Evolutionary conservation across 179 eudicot genomes (phyloP), one percentile per base, ranked within the genome.

Genomic region (Corrigiola litoralis): DNA sequence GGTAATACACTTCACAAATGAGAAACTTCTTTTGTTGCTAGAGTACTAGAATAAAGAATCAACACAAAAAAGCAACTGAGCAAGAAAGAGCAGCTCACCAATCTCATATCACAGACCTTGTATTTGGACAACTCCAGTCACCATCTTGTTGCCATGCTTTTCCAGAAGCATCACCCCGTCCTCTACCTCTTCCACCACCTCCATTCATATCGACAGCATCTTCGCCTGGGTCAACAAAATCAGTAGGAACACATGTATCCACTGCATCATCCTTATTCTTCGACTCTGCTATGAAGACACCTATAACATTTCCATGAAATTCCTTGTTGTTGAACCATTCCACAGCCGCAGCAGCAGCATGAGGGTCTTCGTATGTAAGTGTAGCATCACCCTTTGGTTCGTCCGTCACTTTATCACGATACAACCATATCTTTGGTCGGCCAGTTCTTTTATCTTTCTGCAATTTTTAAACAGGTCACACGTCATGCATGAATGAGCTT

Each of bases 331-430:
- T 86, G 77, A 94, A 94, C 99, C 99, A 94, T 56, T 90, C 97
- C 67, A 94, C 96, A 65, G 97, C 97, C 74, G 97, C 97, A 23
- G 70, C 68, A 50, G 97, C 99, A 76, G 99, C 99, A 86, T 90
- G 89, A 40, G 96, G 99, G 79, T 90, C 99, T 77, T 94, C 99
- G 70, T 90, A 94, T 2, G 99, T 94, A 47, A 94, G 81, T 6
- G 89, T 94, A 58, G 97, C 99, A 82, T 94, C 99, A 40, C 99
- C 99, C 75, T 94, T 94, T 58, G 96, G 99, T 77, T 94, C 99
- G 57, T 83, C 74, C 4, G 97, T 90, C 59, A 66, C 80, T 67
- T 94, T 94, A 68, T 94, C 99, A 25, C 78, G 84, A 68, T 94
- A 94, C 46, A 90, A 72, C 99, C 99, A 94, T 72, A 94, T 85